These are phyloP conservation scores for Exophiala oligosperma DNA, from an alignment of 2,329 filamentous ascomycete species.

Conservation along the genomic window DNA sequence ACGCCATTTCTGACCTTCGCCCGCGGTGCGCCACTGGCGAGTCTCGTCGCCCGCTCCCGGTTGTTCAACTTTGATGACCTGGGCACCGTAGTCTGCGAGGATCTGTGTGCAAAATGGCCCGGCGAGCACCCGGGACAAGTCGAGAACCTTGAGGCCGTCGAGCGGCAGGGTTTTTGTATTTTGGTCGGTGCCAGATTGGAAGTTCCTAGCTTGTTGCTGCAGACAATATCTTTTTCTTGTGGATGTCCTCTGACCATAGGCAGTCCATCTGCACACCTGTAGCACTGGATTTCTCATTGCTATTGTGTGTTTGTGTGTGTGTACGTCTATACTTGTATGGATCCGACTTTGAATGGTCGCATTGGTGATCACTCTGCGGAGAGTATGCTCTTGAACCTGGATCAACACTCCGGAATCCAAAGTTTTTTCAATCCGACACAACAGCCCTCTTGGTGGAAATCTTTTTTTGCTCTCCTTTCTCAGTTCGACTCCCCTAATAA, in stretches of 20 bases:
- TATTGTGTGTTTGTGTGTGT: neutral
- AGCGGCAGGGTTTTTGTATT: conserved; percentile 10
- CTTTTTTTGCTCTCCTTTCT: too few relatives aligned
- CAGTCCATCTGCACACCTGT: neutral
- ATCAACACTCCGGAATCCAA: too few relatives aligned
- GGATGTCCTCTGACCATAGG: neutral
- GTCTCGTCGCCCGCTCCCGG: conserved; percentile 26
- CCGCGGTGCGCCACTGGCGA: conserved; percentile 22
- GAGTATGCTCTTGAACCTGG: too few relatives aligned
- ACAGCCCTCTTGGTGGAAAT: too few relatives aligned
- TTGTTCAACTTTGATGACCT: conserved; percentile 32
- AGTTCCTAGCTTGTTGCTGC: neutral
- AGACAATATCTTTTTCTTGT: neutral
- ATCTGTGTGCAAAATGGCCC: conserved; percentile 28
- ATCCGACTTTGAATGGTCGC: too few relatives aligned
- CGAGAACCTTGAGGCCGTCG: conserved; percentile 20
- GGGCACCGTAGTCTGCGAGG: conserved; percentile 27
- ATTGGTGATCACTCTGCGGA: too few relatives aligned
- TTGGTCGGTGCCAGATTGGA: neutral
- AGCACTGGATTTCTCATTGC: neutral
- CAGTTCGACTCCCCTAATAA: too few relatives aligned
- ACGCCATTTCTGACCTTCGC: conserved; percentile 24
- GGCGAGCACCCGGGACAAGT: conserved; percentile 27
- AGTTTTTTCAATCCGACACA: too few relatives aligned
- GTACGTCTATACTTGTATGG: too few relatives aligned